phyloP scores from a whole-genome alignment of 2,329 filamentous ascomycete genomes.

The Lojkania enalia region DNA sequence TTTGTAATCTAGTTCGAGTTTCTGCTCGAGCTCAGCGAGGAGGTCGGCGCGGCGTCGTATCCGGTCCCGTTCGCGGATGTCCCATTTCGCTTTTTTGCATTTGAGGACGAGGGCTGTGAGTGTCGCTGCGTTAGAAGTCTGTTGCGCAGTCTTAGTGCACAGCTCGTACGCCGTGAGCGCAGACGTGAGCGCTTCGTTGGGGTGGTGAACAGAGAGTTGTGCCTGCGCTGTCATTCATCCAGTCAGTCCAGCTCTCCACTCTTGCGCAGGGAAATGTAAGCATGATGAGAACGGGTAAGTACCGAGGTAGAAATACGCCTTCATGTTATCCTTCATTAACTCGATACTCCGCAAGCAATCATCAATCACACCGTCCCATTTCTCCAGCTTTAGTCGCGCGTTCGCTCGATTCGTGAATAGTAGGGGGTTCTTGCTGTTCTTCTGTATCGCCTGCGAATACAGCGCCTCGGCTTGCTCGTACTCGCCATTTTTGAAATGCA shows the following conservation, averaged over 20 bases:
- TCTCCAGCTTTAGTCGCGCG: constrained; percentile 72
- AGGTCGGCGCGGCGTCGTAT: constrained; percentile 60
- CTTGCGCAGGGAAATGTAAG: background rate
- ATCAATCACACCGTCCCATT: constrained; percentile 73
- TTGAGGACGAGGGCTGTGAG: constrained; percentile 74
- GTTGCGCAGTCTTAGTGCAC: constrained; percentile 59
- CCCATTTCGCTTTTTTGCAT: constrained; percentile 87
- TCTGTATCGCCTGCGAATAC: constrained; percentile 79
- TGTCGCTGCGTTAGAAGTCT: constrained; percentile 68
- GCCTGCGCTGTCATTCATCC: constrained; percentile 63
- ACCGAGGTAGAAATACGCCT: constrained; percentile 77
- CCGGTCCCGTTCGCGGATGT: constrained; percentile 67
- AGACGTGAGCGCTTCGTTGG: constrained; percentile 71
- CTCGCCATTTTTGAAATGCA: constrained; percentile 66
- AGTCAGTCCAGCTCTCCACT: constrained; percentile 20
- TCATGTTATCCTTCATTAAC: constrained; percentile 69
- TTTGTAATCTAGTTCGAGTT: constrained; percentile 40
- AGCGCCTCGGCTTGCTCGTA: constrained; percentile 67
- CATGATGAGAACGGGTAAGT: constrained; percentile 5
- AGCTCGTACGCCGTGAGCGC: constrained; percentile 73
- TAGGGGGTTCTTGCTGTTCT: constrained; percentile 74
- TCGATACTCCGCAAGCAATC: constrained; percentile 78
- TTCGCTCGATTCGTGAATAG: constrained; percentile 91
- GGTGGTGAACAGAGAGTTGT: constrained; percentile 72
- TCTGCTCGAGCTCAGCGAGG: constrained; percentile 61